Base-by-base conservation (phyloP, 2,329 filamentous ascomycete genomes). In the Ophiostoma ulmi region DNA sequence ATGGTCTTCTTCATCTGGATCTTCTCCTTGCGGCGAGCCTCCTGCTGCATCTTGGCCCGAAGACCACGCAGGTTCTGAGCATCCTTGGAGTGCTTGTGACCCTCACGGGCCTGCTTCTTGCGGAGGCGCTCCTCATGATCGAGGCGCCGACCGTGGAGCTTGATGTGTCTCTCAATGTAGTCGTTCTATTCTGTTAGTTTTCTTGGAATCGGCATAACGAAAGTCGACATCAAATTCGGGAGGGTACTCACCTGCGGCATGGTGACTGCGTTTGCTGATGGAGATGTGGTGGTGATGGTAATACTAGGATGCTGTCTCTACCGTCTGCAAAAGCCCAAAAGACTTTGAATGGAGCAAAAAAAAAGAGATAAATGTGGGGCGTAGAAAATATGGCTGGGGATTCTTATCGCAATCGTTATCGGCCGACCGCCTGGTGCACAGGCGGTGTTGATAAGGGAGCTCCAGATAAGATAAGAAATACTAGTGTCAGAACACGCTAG, bases 1-100 rank as follows among this genome's bases (percentile, higher is more conserved):
- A 99, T 96, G 78, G 89, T 85, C 86, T 97, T 97, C 82, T 91
- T 91, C 91, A 97, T 94, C 86, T 97, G 93, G 79, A 97, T 97
- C 90, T 99, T 99, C 85, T 99, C 94, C 80, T 94, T 91, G 83
- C 93, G 92, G 36, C 95, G 88, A 85, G 94, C 93, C 87, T 98
- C 90, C 80, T 94, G 91, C 83, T 95, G 90, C 77, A 97, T 84
- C 86, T 99, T 99, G 76, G 95, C 95, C 73, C 93, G 87, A 76
- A 98, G 88, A 74, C 95, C 95, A 73, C 91, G 90, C 78, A 97
- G 86, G 80, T 95, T 97, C 85, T 98, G 94, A 35, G 95, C 93
- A 83, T 97, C 90, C 78, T 95, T 87, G 68, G 91, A 95, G 71
- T 88, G 88, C 82, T 94, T 90, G 85, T 99, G 94, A 72, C 88